These are phyloP conservation scores for Elymus sibiricus DNA, from an alignment of 176 grass and related monocot species.

Conservation along the genomic window DNA sequence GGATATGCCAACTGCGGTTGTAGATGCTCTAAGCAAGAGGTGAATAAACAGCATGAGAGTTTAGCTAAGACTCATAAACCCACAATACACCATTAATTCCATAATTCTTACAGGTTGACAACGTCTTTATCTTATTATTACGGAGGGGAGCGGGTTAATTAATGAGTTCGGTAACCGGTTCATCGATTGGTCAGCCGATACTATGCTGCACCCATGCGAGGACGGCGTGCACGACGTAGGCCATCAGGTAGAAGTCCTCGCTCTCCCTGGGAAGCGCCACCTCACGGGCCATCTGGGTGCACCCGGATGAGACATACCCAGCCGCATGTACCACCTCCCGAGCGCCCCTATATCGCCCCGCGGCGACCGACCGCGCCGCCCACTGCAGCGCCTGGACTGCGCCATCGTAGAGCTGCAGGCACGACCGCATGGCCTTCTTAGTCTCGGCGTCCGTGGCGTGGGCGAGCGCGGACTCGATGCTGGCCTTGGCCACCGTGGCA, in stretches of 20 bases:
- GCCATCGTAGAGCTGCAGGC: constrained; percentile 32
- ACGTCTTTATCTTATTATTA: background rate
- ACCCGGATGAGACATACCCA: background rate
- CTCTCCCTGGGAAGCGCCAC: background rate
- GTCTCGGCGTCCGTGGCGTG: background rate
- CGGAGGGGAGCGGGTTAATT: background rate
- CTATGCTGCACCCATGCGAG: background rate
- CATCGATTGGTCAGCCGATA: too few species aligned
- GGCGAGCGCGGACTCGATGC: background rate
- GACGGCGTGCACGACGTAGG: constrained; percentile 16
- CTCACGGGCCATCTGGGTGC: background rate
- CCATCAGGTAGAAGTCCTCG: background rate
- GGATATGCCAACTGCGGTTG: too few species aligned
- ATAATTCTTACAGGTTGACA: background rate
- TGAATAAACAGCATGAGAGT: too few species aligned
- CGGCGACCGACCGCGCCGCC: background rate
- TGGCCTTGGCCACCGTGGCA: constrained; percentile 6
- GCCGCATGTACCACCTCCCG: background rate
- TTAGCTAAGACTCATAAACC: too few species aligned
- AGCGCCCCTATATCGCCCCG: background rate
- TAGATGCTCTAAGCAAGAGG: too few species aligned
- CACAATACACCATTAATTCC: too few species aligned
- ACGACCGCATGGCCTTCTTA: background rate
- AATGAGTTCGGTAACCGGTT: background rate
- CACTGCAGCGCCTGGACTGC: constrained; percentile 17